Conservation (phyloP, 2,329 filamentous ascomycete genomes). For the Exophiala xenobiotica region DNA sequence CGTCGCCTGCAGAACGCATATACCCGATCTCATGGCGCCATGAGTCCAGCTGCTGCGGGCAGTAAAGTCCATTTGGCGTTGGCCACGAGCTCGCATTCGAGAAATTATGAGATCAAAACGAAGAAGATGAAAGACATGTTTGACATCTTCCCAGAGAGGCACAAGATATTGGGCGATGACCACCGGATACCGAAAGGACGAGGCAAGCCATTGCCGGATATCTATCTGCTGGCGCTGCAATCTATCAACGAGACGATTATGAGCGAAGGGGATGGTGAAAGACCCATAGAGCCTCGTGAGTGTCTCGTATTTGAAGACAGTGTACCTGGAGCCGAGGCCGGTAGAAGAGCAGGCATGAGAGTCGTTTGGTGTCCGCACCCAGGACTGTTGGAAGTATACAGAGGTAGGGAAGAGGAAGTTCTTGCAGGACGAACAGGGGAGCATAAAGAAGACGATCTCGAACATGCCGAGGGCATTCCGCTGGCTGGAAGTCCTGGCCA, state of each 20-base stretch:
- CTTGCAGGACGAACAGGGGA: conserved; percentile 78
- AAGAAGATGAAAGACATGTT: conserved; percentile 54
- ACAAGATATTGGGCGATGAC: conserved; percentile 84
- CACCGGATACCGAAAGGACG: conserved; percentile 69
- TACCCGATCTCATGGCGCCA: conserved; percentile 35
- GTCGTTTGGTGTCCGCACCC: conserved; percentile 90
- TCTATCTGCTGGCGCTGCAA: conserved; percentile 82
- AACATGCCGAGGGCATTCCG: conserved; percentile 37
- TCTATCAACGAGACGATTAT: conserved; percentile 74
- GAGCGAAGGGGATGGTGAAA: conserved; percentile 54
- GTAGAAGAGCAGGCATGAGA: conserved; percentile 87
- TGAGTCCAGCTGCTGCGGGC: conserved; percentile 33
- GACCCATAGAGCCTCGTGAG: conserved; percentile 72
- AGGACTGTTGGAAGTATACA: conserved; percentile 72
- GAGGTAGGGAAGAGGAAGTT: conserved; percentile 74
- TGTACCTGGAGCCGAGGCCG: conserved; percentile 88
- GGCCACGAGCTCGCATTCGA: conserved; percentile 72
- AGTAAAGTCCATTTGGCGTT: conserved; percentile 73
- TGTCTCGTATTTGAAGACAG: conserved; percentile 96
- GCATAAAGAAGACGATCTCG: conserved; percentile 56
- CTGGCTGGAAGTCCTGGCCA: conserved; percentile 45
- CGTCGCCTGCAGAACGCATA: conserved; percentile 46
- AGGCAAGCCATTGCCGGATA: conserved; percentile 95
- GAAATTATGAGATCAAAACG: conserved; percentile 78
- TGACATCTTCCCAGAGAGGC: conserved; percentile 61